phyloP scores from a whole-genome alignment of 2,329 filamentous ascomycete genomes.

The Epichloe amarillans region DNA sequence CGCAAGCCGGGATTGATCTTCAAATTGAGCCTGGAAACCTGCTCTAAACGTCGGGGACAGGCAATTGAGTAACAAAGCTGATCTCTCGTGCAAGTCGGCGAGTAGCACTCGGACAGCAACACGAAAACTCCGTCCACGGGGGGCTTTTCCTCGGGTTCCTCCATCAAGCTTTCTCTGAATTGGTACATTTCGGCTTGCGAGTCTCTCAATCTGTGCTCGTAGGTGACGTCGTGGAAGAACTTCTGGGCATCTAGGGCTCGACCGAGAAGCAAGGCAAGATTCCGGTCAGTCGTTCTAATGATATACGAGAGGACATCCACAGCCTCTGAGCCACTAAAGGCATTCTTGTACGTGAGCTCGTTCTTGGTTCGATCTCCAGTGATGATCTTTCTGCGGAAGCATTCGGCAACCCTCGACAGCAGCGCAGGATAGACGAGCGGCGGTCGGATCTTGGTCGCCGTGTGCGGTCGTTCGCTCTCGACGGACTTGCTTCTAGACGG shows the following conservation, averaged over 20 bases:
- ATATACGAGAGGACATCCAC: constrained; percentile 94
- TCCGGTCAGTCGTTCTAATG: constrained; percentile 91
- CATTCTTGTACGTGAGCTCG: constrained; percentile 91
- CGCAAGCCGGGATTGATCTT: constrained; percentile 84
- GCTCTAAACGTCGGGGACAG: constrained; percentile 82
- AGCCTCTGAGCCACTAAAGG: constrained; percentile 89
- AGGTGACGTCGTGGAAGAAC: constrained; percentile 98
- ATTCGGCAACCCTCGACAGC: constrained; percentile 83
- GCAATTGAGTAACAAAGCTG: constrained; percentile 97
- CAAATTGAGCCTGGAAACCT: constrained; percentile 86
- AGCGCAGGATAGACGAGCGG: constrained; percentile 90
- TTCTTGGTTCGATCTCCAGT: constrained; percentile 89
- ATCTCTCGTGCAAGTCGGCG: constrained; percentile 89
- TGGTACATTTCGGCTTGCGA: constrained; percentile 94
- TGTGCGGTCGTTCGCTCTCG: constrained; percentile 42
- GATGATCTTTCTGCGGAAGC: constrained; percentile 79
- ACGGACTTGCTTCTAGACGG: constrained; percentile 44
- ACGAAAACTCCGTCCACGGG: constrained; percentile 92
- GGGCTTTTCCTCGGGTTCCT: constrained; percentile 59
- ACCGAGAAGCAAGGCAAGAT: constrained; percentile 79
- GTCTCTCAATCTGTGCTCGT: constrained; percentile 88
- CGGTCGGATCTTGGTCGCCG: constrained; percentile 47
- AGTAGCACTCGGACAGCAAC: constrained; percentile 92
- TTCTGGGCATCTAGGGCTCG: constrained; percentile 93
- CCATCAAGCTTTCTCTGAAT: constrained; percentile 84